Conservation (phyloP, 2,329 filamentous ascomycete genomes). For the Sphaceloma murrayae region DNA sequence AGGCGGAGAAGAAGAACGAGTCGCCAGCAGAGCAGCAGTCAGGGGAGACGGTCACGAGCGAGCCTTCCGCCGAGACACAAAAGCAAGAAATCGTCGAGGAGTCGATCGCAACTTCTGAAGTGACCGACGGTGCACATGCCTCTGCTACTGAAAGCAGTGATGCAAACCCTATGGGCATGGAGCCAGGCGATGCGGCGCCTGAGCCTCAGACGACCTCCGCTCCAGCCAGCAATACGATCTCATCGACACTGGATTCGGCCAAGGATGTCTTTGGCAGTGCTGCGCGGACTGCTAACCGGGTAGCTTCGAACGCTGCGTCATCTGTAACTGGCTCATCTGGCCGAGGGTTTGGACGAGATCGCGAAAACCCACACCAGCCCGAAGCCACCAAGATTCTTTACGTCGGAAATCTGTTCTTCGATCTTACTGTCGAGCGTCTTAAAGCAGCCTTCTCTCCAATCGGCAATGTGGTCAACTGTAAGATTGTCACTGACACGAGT, state of each 20-base stretch:
- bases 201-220: slow-evolving; percentile 16
- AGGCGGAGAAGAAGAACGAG: slow-evolving; percentile 24
- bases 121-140: slow-evolving; percentile 1
- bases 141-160: slow-evolving; percentile 21
- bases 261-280: slow-evolving; percentile 22
- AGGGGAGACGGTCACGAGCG: slow-evolving; percentile 29
- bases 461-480: slow-evolving; percentile 44
- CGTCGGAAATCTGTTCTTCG: slow-evolving; percentile 61
- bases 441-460: slow-evolving; percentile 50
- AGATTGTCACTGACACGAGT: slow-evolving; percentile 50
- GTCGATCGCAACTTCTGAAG: slow-evolving; percentile 16
- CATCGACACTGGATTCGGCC: slow-evolving; percentile 21
- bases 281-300: slow-evolving; percentile 19
- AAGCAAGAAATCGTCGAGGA: slow-evolving; percentile 24
- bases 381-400: slow-evolving; percentile 45
- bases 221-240: slow-evolving; percentile 17
- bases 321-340: slow-evolving; percentile 23
- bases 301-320: slow-evolving; percentile 21
- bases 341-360: not conserved
- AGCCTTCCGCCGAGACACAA: slow-evolving; percentile 24
- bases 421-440: slow-evolving; percentile 53
- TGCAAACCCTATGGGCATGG: slow-evolving; percentile 19
- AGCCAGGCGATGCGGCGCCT: slow-evolving; percentile 12
- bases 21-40: slow-evolving; percentile 23
- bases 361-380: slow-evolving; percentile 11